These are phyloP conservation scores for Epichloe sp. DNA, from an alignment of 2,329 filamentous ascomycete species.

Conservation along the genomic window DNA sequence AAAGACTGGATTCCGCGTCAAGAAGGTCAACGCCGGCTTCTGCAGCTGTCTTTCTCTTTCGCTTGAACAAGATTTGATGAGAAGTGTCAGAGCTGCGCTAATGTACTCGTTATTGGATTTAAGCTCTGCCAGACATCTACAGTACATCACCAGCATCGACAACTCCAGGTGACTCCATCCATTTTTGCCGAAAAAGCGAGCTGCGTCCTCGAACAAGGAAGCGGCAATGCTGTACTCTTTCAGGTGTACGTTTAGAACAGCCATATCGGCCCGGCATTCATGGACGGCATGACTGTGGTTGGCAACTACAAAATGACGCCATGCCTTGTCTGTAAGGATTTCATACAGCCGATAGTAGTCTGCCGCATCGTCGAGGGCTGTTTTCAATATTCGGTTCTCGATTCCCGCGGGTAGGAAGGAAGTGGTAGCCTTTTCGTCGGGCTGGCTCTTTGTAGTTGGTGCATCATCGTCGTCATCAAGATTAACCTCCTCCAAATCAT, in stretches of 20 bases:
- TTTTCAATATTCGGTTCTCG: slow-evolving; percentile 39
- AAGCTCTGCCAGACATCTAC: slow-evolving; percentile 66
- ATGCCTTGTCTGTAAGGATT: slow-evolving; percentile 69
- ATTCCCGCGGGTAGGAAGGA: slow-evolving; percentile 21
- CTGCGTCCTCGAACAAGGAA: slow-evolving; percentile 64
- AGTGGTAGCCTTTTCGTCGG: background rate
- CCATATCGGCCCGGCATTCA: slow-evolving; percentile 69
- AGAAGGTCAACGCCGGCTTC: slow-evolving; percentile 13
- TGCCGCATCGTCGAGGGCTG: slow-evolving; percentile 46
- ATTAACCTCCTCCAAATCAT: slow-evolving; percentile 44
- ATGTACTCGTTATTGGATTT: slow-evolving; percentile 69
- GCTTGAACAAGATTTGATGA: slow-evolving; percentile 50
- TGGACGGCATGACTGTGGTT: slow-evolving; percentile 67
- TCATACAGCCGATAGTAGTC: slow-evolving; percentile 58
- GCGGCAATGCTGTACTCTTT: slow-evolving; percentile 63
- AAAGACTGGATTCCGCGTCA: slow-evolving; percentile 4
- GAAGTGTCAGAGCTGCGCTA: slow-evolving; percentile 57
- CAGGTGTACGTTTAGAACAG: slow-evolving; percentile 66
- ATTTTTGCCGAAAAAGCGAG: slow-evolving; percentile 63
- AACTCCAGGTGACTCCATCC: slow-evolving; percentile 72
- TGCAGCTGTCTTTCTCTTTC: slow-evolving; percentile 36
- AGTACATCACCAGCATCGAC: slow-evolving; percentile 76
- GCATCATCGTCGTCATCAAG: slow-evolving; percentile 33
- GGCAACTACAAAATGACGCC: slow-evolving; percentile 71
- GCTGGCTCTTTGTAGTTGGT: slow-evolving; percentile 6